Evolutionary conservation across 2,329 filamentous ascomycete species (phyloP), one percentile per base, ranked within the genome.

Genomic region (Talaromyces sp.): DNA sequence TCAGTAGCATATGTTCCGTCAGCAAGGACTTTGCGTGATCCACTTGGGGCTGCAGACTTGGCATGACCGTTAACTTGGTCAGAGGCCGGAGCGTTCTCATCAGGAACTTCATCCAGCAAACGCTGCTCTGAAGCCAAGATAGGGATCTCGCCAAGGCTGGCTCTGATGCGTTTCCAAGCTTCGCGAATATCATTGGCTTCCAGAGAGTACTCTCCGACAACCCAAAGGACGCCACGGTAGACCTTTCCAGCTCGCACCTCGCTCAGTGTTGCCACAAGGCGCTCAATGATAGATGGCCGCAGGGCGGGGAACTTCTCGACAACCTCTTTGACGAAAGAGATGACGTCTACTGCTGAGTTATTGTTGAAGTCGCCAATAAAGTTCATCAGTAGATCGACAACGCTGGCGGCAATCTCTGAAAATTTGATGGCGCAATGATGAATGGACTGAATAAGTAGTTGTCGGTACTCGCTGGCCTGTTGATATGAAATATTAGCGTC

Each of bases 341-440:
- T 98, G 58, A 99, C 93, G 75, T 99, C 95, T 31, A 99, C 91
- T 1, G 95, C 95, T 1, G 93, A 96, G 51, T 90, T 89, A 71
- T 96, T 97, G 81, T 96, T 98, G 75, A 98, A 97, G 75, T 99
- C 95, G 56, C 90, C 91, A 70, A 99, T 97, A 73, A 98, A 98
- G 77, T 99, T 95, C 95, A 99, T 99, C 58, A 99, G 84, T 51
- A 97, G 85, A 66, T 95, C 95, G 58, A 99, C 95, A 17, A 99
- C 95, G 71, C 91, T 98, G 52, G 93, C 90, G 27, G 95, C 95
- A 64, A 99, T 93, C 77, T 99, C 93, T 11, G 95, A 98, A 80
- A 98, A 98, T 73, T 96, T 97, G 82, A 99, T 98, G 68, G 95
- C 95, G 75, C 95, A 98, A 74, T 96, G 92, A 76, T 99, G 95